phyloP scores from a whole-genome alignment of 768 basidiomycete genomes.

The Rhizopogon vulgaris region DNA sequence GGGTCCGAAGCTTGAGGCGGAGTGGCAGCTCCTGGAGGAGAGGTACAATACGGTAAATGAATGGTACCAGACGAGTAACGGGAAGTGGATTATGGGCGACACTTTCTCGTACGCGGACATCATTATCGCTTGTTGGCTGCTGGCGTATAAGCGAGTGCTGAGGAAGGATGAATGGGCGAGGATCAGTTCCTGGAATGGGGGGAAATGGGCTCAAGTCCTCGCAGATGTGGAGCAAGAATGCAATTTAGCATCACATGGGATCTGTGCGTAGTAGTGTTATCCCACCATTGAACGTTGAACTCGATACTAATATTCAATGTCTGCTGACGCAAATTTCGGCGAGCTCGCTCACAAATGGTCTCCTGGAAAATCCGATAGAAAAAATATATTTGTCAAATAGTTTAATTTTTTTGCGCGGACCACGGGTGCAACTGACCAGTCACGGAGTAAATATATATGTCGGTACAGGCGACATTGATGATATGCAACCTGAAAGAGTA shows the following conservation, averaged over 20 bases:
- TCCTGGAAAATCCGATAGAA: too few relatives aligned
- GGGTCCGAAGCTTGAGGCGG: conserved; percentile 25
- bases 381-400: too few relatives aligned
- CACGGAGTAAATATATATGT: conserved; percentile 23
- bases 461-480: conserved; percentile 37
- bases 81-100: conserved; percentile 25
- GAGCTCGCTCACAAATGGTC: too few relatives aligned
- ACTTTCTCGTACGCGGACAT: conserved; percentile 26
- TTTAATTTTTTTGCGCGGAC: not conserved
- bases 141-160: conserved; percentile 15
- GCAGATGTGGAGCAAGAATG: conserved; percentile 21
- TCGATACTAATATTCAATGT: too few relatives aligned
- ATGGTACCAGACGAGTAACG: conserved; percentile 18
- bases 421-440: conserved; percentile 18
- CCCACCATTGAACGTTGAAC: too few relatives aligned
- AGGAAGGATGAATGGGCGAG: conserved; percentile 20
- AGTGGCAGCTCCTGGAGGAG: conserved; percentile 20
- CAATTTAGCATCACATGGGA: conserved; percentile 3
- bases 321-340: too few relatives aligned
- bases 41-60: conserved; percentile 5
- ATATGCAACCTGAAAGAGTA: conserved; percentile 34
- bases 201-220: conserved; percentile 21
- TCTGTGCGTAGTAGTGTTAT: not conserved
- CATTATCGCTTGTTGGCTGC: conserved; percentile 11
- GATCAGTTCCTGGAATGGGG: conserved; percentile 18